Base-by-base conservation (phyloP, 1,139 yeast genomes). In the Diutina siamensis region DNA sequence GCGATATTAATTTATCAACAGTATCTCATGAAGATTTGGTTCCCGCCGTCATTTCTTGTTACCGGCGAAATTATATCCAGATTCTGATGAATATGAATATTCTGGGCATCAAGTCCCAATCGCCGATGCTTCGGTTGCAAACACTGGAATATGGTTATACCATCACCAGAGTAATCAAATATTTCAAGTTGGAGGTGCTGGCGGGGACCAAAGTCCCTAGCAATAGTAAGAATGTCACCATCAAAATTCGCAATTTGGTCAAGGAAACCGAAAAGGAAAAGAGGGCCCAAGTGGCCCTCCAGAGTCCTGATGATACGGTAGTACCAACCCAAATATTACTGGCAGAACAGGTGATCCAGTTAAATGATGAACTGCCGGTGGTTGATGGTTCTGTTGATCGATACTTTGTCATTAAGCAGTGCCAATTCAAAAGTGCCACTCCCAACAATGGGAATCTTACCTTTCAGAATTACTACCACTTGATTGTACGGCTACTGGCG, bases 361-460 rank as follows among this genome's bases (percentile, higher is more conserved):
- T 66, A 5, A 63, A 62, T 46, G 61, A 64, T 44, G 56, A 38
- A 9, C 42, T n/a, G n/a, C 42, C 63, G 10, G 47, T 51, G 8
- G 48, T 58, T 13, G 53, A 60, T 47, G 57, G 57, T 10, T 57
- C 53, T 38, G 58, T 67, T 32, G 68, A 67, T 49, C 61, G 63
- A 46, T 68, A 55, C 50, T 66, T 60, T 51, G 57, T 63, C 19
- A 59, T 70, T 34, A 66, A 63, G 54, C 73, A 64, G 59, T 65
- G 77, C 51, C 82, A 78, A 56, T 79, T 79, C 57, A 70, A 74
- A 46, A 75, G 70, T 50, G 83, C 84, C 13, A 79, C 85, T 0
- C 80, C 83, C 4, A 78, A 78, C 55, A 78, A 78, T 54, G 83
- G 83, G 13, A 76, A 79, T 50, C 63, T 68, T 40, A 66, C 73